Base-by-base conservation (phyloP, 768 basidiomycete species). In the Symmetrospora coprosmae region DNA sequence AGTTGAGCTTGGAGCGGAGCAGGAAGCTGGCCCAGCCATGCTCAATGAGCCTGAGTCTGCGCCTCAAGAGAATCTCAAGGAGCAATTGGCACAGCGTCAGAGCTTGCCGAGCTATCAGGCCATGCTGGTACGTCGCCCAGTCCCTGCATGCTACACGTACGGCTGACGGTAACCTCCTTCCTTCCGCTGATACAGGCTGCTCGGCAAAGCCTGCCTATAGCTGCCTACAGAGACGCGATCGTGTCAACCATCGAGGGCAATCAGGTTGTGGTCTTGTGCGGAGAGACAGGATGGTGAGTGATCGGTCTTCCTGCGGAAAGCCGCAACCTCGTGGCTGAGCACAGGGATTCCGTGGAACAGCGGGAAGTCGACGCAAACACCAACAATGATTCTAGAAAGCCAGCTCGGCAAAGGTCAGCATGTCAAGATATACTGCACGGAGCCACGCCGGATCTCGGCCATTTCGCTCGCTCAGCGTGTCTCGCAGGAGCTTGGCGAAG, bases 281-380 rank as follows among this genome's bases (percentile, higher is more conserved):
- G 84, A 37, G 84, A 85, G 69, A 86, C 84, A 9, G 84, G 85
- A 63, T 85, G 83, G 81, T 80, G 55, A 62, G 75, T 63, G 14
- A 19, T n/a, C n/a, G n/a, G n/a, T n/a, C n/a, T n/a, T n/a, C n/a
- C n/a, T n/a, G n/a, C n/a, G n/a, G n/a, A 19, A 11, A 46, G 13
- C n/a, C 40, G n/a, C n/a, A n/a, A n/a, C n/a, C n/a, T n/a, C n/a
- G n/a, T n/a, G n/a, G n/a, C n/a, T n/a, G n/a, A n/a, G n/a, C n/a
- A n/a, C n/a, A n/a, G 23, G 23, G 65, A 47, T 62, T 50, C 25
- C 52, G 37, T n/a, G 49, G 51, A 50, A 30, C 65, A 90, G 89
- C 68, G 92, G 92, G 8, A 99, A 99, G 75, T 94, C 90, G 1
- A 97, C 92, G 0, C 92, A 97, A 74, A 81, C 96, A 2, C 92